Base-by-base conservation (phyloP, 2,329 filamentous ascomycete species). In the Ceratocystis albifundus region DNA sequence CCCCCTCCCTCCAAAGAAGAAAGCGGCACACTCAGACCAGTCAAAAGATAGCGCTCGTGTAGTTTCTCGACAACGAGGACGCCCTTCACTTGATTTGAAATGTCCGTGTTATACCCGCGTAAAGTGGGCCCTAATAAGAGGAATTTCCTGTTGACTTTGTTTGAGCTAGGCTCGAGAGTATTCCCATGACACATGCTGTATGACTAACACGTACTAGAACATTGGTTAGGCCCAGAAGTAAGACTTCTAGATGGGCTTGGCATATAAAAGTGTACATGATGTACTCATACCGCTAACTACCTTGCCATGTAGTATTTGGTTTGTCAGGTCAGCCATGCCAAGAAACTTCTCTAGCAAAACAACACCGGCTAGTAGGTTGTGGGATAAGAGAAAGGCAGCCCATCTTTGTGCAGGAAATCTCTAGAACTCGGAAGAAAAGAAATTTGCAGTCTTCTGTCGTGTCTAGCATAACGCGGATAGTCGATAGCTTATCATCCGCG, bases 161-260 rank as follows among this genome's bases (percentile, higher is more conserved):
- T 50, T 50, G 4, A 50, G 8, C 48, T 20, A 25, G 25, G 53
- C 53, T 57, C 25, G 25, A 32, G 25, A 4, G 32, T 36, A 30
- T 15, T 28, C 25, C n/a, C 12, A 30, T 57, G 53, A 57, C 53
- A 57, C 53, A 57, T 32, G 25, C 25, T 57, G 53, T 57, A 57
- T 57, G 53, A 57, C 53, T 57, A 57, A 57, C 53, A 57, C 28
- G 22, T 28, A 30, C 28, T 32, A 57, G 28, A 10, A 30, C 20
- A 57, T 32, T 57, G 53, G 53, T 12, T 32, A 32, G 25, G 53
- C 25, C 25, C 12, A 30, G 36, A 6, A 17, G 32, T 10, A 10
- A 36, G 32, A 36, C 32, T 36, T 36, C 32, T 36, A 36, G 32
- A 36, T 36, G 32, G 32, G 32, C 32, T 36, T 12, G 32, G 32